These are phyloP conservation scores for Parachlorella kessleri DNA, from an alignment of 139 green algal species.

Conservation along the genomic window DNA sequence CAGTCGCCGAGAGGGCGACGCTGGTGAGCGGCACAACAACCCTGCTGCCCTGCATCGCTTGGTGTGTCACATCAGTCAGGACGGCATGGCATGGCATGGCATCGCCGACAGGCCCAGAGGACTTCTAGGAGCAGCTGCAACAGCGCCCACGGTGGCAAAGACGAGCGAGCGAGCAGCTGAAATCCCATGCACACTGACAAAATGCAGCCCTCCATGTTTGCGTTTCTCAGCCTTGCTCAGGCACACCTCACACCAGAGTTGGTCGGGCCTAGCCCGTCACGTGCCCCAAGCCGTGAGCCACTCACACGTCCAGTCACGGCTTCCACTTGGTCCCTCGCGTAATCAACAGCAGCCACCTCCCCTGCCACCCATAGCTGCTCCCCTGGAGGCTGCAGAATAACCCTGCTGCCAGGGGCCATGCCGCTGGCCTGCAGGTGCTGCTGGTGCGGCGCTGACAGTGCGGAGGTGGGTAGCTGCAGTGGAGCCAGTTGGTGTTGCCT, in stretches of 20 bases:
- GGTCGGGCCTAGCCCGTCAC: too few species aligned
- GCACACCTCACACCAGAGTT: too few species aligned
- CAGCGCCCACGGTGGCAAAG: too few species aligned
- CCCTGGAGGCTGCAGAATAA: neutral
- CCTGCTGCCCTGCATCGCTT: too few species aligned
- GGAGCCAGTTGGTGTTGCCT: constrained; percentile 2
- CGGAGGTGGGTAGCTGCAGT: neutral
- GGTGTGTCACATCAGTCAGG: too few species aligned
- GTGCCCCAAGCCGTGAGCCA: neutral
- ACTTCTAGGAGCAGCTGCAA: too few species aligned
- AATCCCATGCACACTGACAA: too few species aligned
- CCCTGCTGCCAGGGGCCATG: neutral
- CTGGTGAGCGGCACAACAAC: constrained; percentile 7
- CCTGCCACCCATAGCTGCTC: constrained; percentile 12
- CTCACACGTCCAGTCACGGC: neutral
- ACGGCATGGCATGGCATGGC: too few species aligned
- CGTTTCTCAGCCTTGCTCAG: too few species aligned
- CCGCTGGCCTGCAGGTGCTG: neutral
- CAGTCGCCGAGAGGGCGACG: neutral
- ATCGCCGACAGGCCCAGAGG: too few species aligned
- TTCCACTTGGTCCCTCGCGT: neutral
- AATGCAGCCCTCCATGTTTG: too few species aligned
- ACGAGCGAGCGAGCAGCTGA: too few species aligned
- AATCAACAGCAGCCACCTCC: constrained; percentile 3
- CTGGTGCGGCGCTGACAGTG: neutral